Conservation (phyloP, 2,329 filamentous ascomycete species). For the Talaromyces sp. region DNA sequence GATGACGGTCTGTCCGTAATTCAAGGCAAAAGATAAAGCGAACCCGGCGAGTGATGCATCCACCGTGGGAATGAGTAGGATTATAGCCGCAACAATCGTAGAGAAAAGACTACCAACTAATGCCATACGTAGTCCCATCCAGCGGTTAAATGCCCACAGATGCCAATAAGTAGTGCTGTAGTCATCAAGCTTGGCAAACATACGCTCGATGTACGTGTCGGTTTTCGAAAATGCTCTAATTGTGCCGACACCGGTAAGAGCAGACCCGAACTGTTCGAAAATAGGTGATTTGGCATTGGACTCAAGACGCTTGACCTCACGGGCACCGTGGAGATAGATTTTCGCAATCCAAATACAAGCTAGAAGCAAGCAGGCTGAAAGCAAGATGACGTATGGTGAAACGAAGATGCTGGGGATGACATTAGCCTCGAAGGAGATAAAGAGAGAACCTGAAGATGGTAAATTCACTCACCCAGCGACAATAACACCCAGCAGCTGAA, state of each 20-base stretch:
- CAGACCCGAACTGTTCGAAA: conserved; percentile 73
- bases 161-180: conserved; percentile 65
- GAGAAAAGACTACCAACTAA: conserved; percentile 67
- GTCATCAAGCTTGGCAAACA: conserved; percentile 66
- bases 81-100: conserved; percentile 60
- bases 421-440: conserved; percentile 47
- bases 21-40: conserved; percentile 67
- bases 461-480: conserved; percentile 56
- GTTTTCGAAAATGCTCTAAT: conserved; percentile 72
- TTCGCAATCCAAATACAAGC: conserved; percentile 58
- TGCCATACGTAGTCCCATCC: conserved; percentile 71
- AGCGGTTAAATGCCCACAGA: conserved; percentile 69
- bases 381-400: conserved; percentile 61
- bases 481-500: conserved; percentile 63
- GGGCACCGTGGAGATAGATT: conserved; percentile 64
- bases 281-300: conserved; percentile 73
- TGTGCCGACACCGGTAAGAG: conserved; percentile 67
- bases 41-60: conserved; percentile 71
- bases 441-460: neutral
- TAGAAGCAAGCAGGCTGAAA: conserved; percentile 57
- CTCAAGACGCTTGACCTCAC: conserved; percentile 73
- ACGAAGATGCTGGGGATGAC: conserved; percentile 63
- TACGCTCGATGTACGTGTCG: conserved; percentile 62
- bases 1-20: conserved; percentile 62
- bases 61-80: conserved; percentile 59